Conservation (phyloP, 768 basidiomycete genomes). For the Kwoniella shandongensis region DNA sequence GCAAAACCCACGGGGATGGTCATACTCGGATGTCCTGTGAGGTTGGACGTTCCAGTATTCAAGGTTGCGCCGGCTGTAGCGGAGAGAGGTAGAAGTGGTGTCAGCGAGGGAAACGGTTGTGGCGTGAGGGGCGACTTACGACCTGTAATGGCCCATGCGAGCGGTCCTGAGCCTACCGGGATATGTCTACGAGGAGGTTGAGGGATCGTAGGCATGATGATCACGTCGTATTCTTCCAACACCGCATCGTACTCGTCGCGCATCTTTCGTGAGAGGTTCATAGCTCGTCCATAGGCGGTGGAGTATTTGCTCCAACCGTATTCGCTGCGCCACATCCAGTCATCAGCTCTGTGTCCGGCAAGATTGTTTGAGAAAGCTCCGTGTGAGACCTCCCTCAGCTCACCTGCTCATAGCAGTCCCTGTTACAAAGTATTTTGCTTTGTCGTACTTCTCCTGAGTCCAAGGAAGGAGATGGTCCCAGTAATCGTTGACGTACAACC, state of each 20-base stretch:
- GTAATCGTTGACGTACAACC: constrained; percentile 54
- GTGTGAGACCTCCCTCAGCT: constrained; percentile 3
- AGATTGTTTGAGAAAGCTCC: background rate
- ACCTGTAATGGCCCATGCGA: constrained; percentile 26
- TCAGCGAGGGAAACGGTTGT: constrained; percentile 49
- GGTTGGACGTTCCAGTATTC: constrained; percentile 41
- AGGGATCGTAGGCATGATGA: constrained; percentile 55
- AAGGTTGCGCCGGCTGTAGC: constrained; percentile 31
- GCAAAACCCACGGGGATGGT: constrained; percentile 57
- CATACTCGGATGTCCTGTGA: constrained; percentile 57
- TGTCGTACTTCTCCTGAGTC: constrained; percentile 56
- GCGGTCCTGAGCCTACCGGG: constrained; percentile 36
- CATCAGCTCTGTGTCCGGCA: constrained; percentile 19
- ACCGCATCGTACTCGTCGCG: constrained; percentile 52
- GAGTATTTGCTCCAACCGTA: constrained; percentile 52
- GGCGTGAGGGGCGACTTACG: constrained; percentile 20
- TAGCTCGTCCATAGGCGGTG: constrained; percentile 52
- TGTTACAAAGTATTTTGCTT: constrained; percentile 39
- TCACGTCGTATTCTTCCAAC: constrained; percentile 49
- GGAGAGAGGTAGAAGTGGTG: too few species aligned
- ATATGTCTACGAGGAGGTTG: constrained; percentile 53
- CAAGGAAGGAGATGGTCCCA: constrained; percentile 50
- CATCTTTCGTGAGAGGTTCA: constrained; percentile 55
- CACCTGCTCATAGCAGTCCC: constrained; percentile 29
- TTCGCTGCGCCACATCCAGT: constrained; percentile 29